Percentiles rank a stretch among this genome's conserved stretches.
Conservation (phyloP, 1,139 yeast species). For the Pichia sp. region DNA sequence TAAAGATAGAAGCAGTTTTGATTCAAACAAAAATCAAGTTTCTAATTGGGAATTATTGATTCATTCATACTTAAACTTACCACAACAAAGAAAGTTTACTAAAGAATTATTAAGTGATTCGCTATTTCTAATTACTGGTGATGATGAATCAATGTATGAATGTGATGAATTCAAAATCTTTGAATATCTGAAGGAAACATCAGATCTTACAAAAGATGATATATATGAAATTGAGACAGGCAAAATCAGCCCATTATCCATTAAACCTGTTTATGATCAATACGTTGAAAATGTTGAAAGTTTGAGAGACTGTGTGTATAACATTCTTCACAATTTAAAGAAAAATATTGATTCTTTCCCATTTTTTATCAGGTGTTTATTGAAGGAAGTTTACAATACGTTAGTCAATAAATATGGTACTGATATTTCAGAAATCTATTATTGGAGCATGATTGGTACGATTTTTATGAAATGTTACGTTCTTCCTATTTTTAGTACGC, state of each 20-base stretch:
- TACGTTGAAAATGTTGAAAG: conserved; percentile 71
- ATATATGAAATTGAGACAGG: conserved; percentile 26
- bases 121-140: conserved; percentile 40
- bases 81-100: conserved; percentile 53
- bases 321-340: conserved; percentile 42
- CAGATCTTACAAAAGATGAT: conserved; percentile 21
- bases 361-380: conserved; percentile 48
- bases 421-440: conserved; percentile 41
- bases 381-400: conserved; percentile 33
- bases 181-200: conserved; percentile 32
- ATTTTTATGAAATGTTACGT: conserved; percentile 59
- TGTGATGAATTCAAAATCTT: conserved; percentile 73
- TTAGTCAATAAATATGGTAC: conserved; percentile 38
- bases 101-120: conserved; percentile 48
- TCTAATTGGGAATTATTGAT: conserved; percentile 46
- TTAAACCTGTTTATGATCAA: conserved; percentile 57
- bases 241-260: conserved; percentile 58
- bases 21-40: conserved; percentile 11
- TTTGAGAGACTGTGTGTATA: conserved; percentile 65
- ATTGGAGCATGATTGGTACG: conserved; percentile 63
- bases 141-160: conserved; percentile 62
- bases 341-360: conserved; percentile 49
- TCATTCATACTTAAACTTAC: conserved; percentile 48
- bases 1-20: conserved; percentile 33
- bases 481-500: conserved; percentile 57